These are phyloP conservation scores for Gossypium raimondii DNA, from an alignment of 345 rosid species.

Conservation along the genomic window DNA sequence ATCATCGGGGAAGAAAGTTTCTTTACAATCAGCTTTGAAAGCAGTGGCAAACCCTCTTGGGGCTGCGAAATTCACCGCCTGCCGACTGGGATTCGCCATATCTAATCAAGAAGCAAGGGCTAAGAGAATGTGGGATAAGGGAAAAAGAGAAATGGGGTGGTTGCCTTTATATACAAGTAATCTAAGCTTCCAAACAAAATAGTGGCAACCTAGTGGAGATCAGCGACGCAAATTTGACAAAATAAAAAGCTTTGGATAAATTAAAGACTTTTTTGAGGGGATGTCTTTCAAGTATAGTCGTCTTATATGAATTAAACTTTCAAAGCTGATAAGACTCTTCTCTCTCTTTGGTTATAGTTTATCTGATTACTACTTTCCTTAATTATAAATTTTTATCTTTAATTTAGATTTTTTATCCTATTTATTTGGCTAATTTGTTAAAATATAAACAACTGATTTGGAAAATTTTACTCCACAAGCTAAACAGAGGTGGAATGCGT, in stretches of 20 bases:
- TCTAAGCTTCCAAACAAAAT: background rate
- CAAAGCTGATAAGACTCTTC: no score
- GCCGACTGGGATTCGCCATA: constrained; percentile 10
- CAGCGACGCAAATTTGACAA: background rate
- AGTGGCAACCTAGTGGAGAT: background rate
- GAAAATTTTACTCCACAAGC: background rate
- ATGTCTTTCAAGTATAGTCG: no score
- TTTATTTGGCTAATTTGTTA: background rate
- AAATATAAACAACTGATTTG: background rate
- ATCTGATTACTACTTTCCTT: no score
- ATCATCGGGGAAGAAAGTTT: constrained; percentile 80
- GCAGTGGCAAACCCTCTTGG: constrained; percentile 46
- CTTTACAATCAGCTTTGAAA: constrained; percentile 54
- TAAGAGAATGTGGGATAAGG: background rate
- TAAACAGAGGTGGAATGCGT: no score
- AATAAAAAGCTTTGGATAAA: background rate
- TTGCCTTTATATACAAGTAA: background rate
- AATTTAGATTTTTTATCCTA: background rate
- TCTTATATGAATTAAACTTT: no score
- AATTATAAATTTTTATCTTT: no score
- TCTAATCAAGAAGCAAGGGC: background rate
- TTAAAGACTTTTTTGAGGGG: no score
- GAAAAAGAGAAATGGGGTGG: background rate
- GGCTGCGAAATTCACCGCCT: constrained; percentile 42
- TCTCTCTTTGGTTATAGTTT: no score